A percentile compares a stretch with the other conserved stretches of the same genome.
Conservation (phyloP, 2,329 filamentous ascomycete genomes). For the Purpureocillium takamizusanense region DNA sequence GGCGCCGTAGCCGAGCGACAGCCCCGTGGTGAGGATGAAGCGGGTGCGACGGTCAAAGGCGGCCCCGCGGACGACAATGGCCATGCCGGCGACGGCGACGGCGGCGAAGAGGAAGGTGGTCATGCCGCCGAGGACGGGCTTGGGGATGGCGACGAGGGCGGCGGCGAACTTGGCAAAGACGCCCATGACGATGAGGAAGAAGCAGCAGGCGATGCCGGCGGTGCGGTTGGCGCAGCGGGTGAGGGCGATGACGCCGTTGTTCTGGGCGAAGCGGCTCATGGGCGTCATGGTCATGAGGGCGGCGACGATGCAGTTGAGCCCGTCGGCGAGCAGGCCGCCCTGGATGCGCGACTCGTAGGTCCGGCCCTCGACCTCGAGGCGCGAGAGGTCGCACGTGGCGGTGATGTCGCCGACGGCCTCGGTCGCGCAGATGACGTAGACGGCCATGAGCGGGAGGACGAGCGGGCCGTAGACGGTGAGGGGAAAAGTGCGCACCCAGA, state of each 20-base stretch:
- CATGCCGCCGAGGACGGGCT: conserved; percentile 59
- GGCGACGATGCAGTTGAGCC: conserved; percentile 64
- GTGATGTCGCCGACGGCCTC: conserved; percentile 76
- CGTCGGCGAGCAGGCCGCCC: conserved; percentile 70
- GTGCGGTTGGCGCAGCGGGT: conserved; percentile 75
- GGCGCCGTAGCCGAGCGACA: conserved; percentile 65
- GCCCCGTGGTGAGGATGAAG: conserved; percentile 69
- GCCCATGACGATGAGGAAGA: conserved; percentile 73
- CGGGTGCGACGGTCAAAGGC: conserved; percentile 71
- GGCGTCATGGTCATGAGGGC: conserved; percentile 72
- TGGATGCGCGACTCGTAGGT: conserved; percentile 71
- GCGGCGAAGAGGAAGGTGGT: conserved; percentile 73
- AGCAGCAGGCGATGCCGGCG: conserved; percentile 68
- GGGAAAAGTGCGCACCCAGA: conserved; percentile 73
- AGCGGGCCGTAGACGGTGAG: conserved; percentile 64
- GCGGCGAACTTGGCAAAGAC: conserved; percentile 79
- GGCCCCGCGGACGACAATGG: conserved; percentile 61
- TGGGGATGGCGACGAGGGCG: conserved; percentile 66
- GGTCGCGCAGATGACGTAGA: conserved; percentile 66
- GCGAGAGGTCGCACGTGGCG: conserved; percentile 72
- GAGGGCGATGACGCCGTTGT: conserved; percentile 76
- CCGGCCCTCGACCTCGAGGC: conserved; percentile 62
- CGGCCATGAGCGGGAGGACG: conserved; percentile 60
- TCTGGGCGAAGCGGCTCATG: conserved; percentile 74
- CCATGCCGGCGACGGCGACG: conserved; percentile 68